Base-by-base conservation (phyloP, 2,329 filamentous ascomycete genomes). In the Penicillium sp. region DNA sequence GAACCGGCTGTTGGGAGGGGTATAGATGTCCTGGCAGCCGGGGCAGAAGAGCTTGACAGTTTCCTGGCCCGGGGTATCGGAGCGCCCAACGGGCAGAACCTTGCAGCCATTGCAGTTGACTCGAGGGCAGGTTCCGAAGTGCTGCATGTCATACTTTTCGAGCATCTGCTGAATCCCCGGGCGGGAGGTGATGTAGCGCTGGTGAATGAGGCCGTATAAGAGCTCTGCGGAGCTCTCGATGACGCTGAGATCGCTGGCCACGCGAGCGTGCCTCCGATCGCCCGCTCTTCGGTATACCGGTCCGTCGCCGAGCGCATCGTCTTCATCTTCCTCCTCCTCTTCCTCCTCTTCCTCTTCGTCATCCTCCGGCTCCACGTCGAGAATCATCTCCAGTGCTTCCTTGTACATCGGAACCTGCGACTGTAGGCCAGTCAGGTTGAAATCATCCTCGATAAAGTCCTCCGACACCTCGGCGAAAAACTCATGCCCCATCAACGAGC, bases 401-500 rank as follows among this genome's bases (percentile, higher is more conserved):
- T 97, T 99, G 76, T 99, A 99, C 90, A 97, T 96, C 60, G 91
- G 88, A 48, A 99, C 94, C 77, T 97, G 93, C 56, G 88, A 89
- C 75, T 96, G 92, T 67, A 99, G 81, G 46, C 94, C 94, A 1
- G 94, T 99, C 61, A 99, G 81, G 76, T 99, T 99, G 82, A 99
- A 99, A 75, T 99, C 94, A 85, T 99, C 94, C 75, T 99, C 94
- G 71, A 99, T 97, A 68, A 99, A 99, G 70, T 99, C 94, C 77
- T 99, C 94, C 43, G 91, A 94, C 47, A 99, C 93, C 79, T 99
- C 94, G 59, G 94, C 94, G 75, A 99, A 99, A 79, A 97, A 99
- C 76, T 99, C 94, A 73, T 99, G 94, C 58, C 94, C 94, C 56
- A 97, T 84, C 43, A 97, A 81, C 38, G 90, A 92, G 80, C 94